Evolutionary conservation across 208 protist species (phyloP).

Genomic region (Leishmania arabica): DNA sequence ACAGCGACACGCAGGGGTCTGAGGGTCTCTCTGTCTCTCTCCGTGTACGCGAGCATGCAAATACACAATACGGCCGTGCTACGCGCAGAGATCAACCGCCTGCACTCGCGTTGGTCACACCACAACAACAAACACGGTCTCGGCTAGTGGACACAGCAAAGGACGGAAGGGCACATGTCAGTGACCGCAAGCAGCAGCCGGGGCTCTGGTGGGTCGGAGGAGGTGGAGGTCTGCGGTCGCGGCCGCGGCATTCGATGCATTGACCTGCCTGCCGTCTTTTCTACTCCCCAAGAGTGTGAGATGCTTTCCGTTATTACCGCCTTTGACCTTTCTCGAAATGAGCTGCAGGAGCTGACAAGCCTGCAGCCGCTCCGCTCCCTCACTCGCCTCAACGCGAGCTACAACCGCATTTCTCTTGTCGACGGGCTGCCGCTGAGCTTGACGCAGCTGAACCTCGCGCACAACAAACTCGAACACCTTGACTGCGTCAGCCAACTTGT

Average conservation of each 20-base stretch:
- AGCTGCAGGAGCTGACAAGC: constrained; percentile 50
- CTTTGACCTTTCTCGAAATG: constrained; percentile 86
- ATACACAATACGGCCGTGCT: not conserved
- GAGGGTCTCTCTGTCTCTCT: not conserved
- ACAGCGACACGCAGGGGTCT: not conserved
- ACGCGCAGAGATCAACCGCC: not conserved
- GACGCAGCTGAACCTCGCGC: constrained; percentile 70
- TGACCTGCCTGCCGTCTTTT: constrained; percentile 75
- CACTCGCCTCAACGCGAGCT: constrained; percentile 59
- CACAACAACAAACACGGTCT: not conserved
- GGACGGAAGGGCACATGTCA: not conserved
- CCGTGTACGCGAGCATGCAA: not conserved
- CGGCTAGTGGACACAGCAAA: not conserved
- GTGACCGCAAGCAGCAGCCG: constrained; percentile 22
- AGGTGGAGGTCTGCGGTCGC: constrained; percentile 73
- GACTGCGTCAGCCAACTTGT: constrained; percentile 60
- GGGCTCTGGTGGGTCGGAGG: constrained; percentile 20
- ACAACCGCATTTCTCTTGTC: constrained; percentile 68
- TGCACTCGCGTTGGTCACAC: not conserved
- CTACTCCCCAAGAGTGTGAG: constrained; percentile 48
- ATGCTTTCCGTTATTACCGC: constrained; percentile 73
- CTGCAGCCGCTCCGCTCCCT: constrained; percentile 67
- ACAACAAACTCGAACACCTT: constrained; percentile 74
- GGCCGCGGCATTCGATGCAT: constrained; percentile 73
- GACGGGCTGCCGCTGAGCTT: constrained; percentile 59